phyloP scores from a whole-genome alignment of 192 early-diverging fungal genomes.

The Geranomyces variabilis region DNA sequence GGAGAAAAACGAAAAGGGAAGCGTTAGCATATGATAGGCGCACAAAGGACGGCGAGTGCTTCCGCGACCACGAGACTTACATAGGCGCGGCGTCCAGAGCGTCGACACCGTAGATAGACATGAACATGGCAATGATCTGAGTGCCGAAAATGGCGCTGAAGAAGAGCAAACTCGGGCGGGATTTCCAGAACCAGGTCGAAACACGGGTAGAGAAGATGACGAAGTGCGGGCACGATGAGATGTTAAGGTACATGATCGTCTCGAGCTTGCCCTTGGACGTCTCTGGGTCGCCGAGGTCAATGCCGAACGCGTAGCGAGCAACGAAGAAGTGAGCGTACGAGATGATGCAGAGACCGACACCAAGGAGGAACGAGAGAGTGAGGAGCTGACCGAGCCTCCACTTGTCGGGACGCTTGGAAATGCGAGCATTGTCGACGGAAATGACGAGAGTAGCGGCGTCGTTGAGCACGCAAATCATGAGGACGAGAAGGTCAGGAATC shows the following conservation, averaged over 20 bases:
- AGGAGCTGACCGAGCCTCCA: slow-evolving; percentile 94
- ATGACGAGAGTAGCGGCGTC: slow-evolving; percentile 85
- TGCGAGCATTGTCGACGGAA: slow-evolving; percentile 89
- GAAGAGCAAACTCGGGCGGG: slow-evolving; percentile 79
- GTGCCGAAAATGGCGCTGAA: slow-evolving; percentile 82
- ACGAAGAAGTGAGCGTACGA: slow-evolving; percentile 87
- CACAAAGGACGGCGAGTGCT: too few relatives aligned
- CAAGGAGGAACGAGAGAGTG: slow-evolving; percentile 78
- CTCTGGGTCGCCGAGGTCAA: neutral
- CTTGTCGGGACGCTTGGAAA: slow-evolving; percentile 88
- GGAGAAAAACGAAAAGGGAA: slow-evolving; percentile 14
- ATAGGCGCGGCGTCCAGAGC: slow-evolving; percentile 39
- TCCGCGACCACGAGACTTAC: too few relatives aligned
- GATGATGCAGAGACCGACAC: slow-evolving; percentile 69
- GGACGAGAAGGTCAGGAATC: slow-evolving; percentile 77
- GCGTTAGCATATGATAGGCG: too few relatives aligned
- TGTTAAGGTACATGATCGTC: slow-evolving; percentile 85
- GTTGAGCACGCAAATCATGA: slow-evolving; percentile 90
- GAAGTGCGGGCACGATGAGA: slow-evolving; percentile 92
- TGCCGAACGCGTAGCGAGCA: slow-evolving; percentile 59
- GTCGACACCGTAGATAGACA: slow-evolving; percentile 72
- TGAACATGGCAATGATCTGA: slow-evolving; percentile 90
- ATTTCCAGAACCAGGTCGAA: slow-evolving; percentile 86
- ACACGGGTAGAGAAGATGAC: slow-evolving; percentile 96
- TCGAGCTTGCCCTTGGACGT: neutral